A percentile compares a stretch with the other conserved stretches of the same genome.
These are phyloP conservation scores for Geotrichum bryndzae DNA, from an alignment of 1,139 yeast genomes.

Conservation along the genomic window DNA sequence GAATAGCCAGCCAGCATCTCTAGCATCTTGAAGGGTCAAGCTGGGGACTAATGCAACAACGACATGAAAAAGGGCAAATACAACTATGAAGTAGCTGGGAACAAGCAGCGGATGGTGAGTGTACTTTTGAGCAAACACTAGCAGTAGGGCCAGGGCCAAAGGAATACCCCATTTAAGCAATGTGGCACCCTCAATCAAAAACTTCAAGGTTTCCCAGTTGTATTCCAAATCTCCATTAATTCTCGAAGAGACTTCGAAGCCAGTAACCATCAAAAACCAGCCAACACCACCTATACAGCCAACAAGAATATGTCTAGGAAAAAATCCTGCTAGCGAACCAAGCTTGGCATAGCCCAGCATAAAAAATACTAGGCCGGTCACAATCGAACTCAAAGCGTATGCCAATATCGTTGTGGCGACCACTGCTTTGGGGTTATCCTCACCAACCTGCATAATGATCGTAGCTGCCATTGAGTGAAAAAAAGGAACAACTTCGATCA, in stretches of 20 bases:
- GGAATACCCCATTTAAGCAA: slow-evolving; percentile 73
- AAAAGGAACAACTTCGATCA: slow-evolving; percentile 97
- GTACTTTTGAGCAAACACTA: slow-evolving; percentile 55
- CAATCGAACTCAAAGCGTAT: slow-evolving; percentile 72
- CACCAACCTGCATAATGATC: slow-evolving; percentile 54
- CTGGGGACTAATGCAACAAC: slow-evolving; percentile 59
- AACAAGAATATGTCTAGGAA: slow-evolving; percentile 90
- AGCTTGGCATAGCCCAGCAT: slow-evolving; percentile 68
- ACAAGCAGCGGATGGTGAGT: slow-evolving; percentile 71
- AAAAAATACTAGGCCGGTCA: slow-evolving; percentile 80
- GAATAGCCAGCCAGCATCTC: slow-evolving; percentile 82
- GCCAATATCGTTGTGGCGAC: slow-evolving; percentile 84
- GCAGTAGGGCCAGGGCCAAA: slow-evolving; percentile 49
- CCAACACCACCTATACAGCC: slow-evolving; percentile 99
- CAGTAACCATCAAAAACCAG: slow-evolving; percentile 82
- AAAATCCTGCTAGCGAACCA: slow-evolving; percentile 87
- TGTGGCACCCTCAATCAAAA: slow-evolving; percentile 39
- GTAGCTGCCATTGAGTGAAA: slow-evolving; percentile 90
- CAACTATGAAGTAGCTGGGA: slow-evolving; percentile 71
- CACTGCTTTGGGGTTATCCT: slow-evolving; percentile 51
- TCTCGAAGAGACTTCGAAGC: slow-evolving; percentile 81
- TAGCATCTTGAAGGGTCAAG: slow-evolving; percentile 54
- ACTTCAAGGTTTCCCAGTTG: slow-evolving; percentile 48
- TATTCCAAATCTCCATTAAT: slow-evolving; percentile 68
- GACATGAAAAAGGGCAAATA: slow-evolving; percentile 64